These are phyloP conservation scores for Candida boidinii DNA, from an alignment of 805 yeast genomes.

Conservation along the genomic window DNA sequence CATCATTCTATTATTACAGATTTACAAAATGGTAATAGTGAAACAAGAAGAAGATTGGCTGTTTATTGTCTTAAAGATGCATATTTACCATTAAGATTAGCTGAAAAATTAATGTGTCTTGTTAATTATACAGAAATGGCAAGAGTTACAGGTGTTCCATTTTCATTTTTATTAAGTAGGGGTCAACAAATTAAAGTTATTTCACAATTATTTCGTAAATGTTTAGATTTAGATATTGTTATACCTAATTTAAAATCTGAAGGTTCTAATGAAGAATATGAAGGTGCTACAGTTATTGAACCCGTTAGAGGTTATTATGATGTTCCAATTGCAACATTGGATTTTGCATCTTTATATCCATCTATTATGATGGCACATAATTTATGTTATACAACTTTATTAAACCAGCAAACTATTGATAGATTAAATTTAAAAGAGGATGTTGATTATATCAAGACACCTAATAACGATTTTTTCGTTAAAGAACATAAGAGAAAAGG, in stretches of 20 bases:
- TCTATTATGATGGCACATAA: slow-evolving; percentile 99
- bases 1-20: slow-evolving; percentile 95
- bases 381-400: slow-evolving; percentile 85
- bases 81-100: slow-evolving; percentile 74
- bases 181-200: slow-evolving; percentile 98
- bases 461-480: slow-evolving; percentile 88
- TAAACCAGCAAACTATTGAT: slow-evolving; percentile 61
- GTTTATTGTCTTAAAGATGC: slow-evolving; percentile 98
- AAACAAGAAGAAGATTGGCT: slow-evolving; percentile 90
- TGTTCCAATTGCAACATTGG: slow-evolving; percentile 95
- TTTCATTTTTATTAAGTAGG: slow-evolving; percentile 76
- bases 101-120: slow-evolving; percentile 92
- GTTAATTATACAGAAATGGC: slow-evolving; percentile 99
- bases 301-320: slow-evolving; percentile 94
- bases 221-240: slow-evolving; percentile 76
- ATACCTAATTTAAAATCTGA: slow-evolving; percentile 83
- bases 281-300: slow-evolving; percentile 98
- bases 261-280: slow-evolving; percentile 86
- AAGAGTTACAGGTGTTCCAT: slow-evolving; percentile 98
- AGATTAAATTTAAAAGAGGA: slow-evolving; percentile 55
- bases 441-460: slow-evolving; percentile 78
- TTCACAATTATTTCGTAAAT: slow-evolving; percentile 90
- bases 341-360: slow-evolving; percentile 95
- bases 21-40: slow-evolving; percentile 84
- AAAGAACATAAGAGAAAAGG: slow-evolving; percentile 67